Base-by-base conservation (phyloP, 441 rosid species). In the Hura crepitans region DNA sequence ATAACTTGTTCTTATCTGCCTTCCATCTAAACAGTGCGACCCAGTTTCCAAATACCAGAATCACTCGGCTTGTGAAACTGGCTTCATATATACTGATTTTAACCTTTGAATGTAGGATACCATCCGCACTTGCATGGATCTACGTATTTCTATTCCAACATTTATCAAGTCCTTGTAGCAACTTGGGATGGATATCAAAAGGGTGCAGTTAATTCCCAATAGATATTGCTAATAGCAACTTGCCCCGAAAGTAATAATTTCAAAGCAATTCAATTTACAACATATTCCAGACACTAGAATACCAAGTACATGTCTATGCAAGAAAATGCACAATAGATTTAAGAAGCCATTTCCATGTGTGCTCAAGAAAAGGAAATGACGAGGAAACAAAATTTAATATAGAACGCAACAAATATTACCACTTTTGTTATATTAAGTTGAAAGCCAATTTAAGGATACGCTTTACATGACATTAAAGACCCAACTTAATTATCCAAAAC, bases 381-480 rank as follows among this genome's bases (percentile, higher is more conserved):
- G 30, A 17, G 12, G 23, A 33, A 39, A 35, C 3, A 60, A 13
- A 33, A 33, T 7, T 20, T 23, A 61, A 50, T 25, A 33, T 42
- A 28, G 61, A 31, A 60, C 49, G 70, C 69, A 61, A 64, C 66
- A 39, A 27, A 23, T 54, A 71, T 46, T 47, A 46, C 57, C 68
- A 61, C 20, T 45, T 62, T 57, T 33, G 39, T 63, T n/a, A n/a
- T n/a, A n/a, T n/a, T 35, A 71, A 74, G 78, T 68, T 30, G 76
- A 31, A 30, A 35, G 57, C 53, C 64, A 61, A 57, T 74, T 73
- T 68, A 69, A 69, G 73, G 66, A 77, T 67, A 70, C 20, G 77
- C 79, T 74, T 78, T 77, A 75, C 82, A 79, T 46, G 77, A 69
- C 72, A 70, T 68, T 54, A 68, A 75, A 74, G 51, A 59, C 37